Conservation (phyloP, 495 filamentous ascomycete species). For the Penicillium fimorum region DNA sequence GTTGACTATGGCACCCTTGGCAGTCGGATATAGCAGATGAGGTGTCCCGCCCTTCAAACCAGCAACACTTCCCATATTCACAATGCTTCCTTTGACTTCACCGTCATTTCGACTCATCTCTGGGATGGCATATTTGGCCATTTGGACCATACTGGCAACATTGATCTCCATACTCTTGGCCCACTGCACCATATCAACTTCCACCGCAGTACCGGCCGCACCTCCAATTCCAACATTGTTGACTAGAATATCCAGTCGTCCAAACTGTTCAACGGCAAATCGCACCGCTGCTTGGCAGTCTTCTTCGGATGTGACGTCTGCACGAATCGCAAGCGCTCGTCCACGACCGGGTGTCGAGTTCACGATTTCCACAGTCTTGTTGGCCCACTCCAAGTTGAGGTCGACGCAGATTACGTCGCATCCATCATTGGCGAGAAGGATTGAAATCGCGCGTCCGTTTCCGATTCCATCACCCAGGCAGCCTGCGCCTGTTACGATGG, state of each 20-base stretch:
- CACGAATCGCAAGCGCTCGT: constrained; percentile 38
- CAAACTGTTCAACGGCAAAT: constrained; percentile 39
- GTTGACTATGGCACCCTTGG: constrained; percentile 58
- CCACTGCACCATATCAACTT: constrained; percentile 55
- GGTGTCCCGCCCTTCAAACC: constrained; percentile 58
- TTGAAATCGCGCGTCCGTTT: constrained; percentile 57
- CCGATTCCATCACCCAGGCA: constrained; percentile 53
- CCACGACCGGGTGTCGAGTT: constrained; percentile 26
- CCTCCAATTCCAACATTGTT: constrained; percentile 59
- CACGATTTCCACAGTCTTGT: constrained; percentile 50
- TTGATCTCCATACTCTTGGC: constrained; percentile 54
- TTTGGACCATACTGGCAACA: constrained; percentile 58
- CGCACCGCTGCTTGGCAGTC: constrained; percentile 47
- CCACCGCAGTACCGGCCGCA: constrained; percentile 50
- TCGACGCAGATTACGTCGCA: constrained; percentile 56
- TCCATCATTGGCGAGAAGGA: constrained; percentile 56
- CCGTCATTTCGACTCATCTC: constrained; percentile 50
- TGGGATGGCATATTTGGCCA: constrained; percentile 55
- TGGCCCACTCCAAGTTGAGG: constrained; percentile 43
- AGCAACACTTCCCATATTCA: constrained; percentile 59
- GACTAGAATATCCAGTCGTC: constrained; percentile 54
- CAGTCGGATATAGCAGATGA: constrained; percentile 59
- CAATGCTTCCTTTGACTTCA: constrained; percentile 42
- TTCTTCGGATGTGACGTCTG: constrained; percentile 47
- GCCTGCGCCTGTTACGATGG: constrained; percentile 61